A percentile compares a stretch with the other conserved stretches of the same genome.
Conservation (phyloP, 495 filamentous ascomycete species). For the Aspergillus baeticus region DNA sequence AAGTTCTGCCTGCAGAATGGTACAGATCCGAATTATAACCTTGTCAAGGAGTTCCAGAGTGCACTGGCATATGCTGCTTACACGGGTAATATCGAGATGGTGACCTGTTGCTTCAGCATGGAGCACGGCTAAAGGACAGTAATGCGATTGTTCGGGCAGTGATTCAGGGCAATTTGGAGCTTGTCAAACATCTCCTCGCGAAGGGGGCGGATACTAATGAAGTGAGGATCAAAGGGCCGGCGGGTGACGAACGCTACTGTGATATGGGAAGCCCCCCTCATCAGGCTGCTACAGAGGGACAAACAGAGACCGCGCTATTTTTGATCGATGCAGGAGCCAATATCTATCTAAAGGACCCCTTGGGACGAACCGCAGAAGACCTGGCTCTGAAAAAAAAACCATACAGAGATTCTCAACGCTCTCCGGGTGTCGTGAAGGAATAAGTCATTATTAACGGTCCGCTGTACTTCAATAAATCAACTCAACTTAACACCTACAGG, state of each 20-base stretch:
- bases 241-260: neutral
- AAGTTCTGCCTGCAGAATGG: constrained; percentile 8
- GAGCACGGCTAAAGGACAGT: neutral
- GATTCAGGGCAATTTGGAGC: neutral
- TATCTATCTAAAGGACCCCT: constrained; percentile 1
- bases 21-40: constrained; percentile 7
- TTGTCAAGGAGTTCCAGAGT: constrained; percentile 2
- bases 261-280: constrained; percentile 10
- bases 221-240: constrained; percentile 2
- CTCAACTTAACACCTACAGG: neutral
- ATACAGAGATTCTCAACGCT: neutral
- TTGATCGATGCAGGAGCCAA: constrained; percentile 6
- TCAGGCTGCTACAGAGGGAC: neutral
- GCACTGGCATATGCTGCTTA: constrained; percentile 5
- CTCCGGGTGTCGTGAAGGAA: no score
- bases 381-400: neutral
- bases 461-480: neutral
- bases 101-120: neutral
- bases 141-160: neutral
- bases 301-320: constrained; percentile 1
- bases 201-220: constrained; percentile 16
- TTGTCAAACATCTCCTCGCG: constrained; percentile 3
- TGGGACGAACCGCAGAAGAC: constrained; percentile 4
- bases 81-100: constrained; percentile 8
- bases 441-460: neutral